Conservation (phyloP, 805 yeast species). For the Pichia scutulata region DNA sequence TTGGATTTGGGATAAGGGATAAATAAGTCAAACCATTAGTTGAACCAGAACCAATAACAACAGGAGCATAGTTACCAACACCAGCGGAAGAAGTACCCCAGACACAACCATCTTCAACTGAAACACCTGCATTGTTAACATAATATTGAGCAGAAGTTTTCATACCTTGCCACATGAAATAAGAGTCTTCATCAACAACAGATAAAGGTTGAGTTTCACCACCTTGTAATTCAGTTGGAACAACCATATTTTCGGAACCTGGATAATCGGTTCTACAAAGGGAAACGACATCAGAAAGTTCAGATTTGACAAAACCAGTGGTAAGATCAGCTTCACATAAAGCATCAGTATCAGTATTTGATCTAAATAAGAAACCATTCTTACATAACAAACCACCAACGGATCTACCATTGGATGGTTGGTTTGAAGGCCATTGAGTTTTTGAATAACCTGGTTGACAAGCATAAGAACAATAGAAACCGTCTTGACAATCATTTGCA, state of each 20-base stretch:
- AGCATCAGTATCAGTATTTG: slow-evolving; percentile 42
- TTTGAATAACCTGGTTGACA: slow-evolving; percentile 77
- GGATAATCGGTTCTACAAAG: slow-evolving; percentile 77
- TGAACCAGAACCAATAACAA: slow-evolving; percentile 71
- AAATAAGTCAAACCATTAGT: slow-evolving; percentile 51
- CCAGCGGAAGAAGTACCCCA: slow-evolving; percentile 58
- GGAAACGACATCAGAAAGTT: slow-evolving; percentile 47
- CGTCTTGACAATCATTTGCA: slow-evolving; percentile 52
- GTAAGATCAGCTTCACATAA: slow-evolving; percentile 61
- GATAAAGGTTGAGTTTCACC: slow-evolving; percentile 46
- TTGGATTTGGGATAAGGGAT: slow-evolving; percentile 73
- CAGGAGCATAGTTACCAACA: slow-evolving; percentile 76
- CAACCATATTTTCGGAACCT: slow-evolving; percentile 74
- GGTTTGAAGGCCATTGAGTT: slow-evolving; percentile 68
- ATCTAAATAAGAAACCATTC: slow-evolving; percentile 52
- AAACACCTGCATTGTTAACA: slow-evolving; percentile 71
- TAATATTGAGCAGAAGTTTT: slow-evolving; percentile 66
- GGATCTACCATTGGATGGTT: slow-evolving; percentile 62
- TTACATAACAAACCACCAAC: slow-evolving; percentile 65
- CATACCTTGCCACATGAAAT: slow-evolving; percentile 57
- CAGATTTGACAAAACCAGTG: slow-evolving; percentile 45
- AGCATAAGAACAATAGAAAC: slow-evolving; percentile 68
- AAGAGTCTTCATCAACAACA: slow-evolving; percentile 51
- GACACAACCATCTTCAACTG: slow-evolving; percentile 59
- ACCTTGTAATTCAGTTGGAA: slow-evolving; percentile 57